Evolutionary conservation across 192 early-diverging fungal species (phyloP), one percentile per base, ranked within the genome.

Genomic region (Podila horticola): DNA sequence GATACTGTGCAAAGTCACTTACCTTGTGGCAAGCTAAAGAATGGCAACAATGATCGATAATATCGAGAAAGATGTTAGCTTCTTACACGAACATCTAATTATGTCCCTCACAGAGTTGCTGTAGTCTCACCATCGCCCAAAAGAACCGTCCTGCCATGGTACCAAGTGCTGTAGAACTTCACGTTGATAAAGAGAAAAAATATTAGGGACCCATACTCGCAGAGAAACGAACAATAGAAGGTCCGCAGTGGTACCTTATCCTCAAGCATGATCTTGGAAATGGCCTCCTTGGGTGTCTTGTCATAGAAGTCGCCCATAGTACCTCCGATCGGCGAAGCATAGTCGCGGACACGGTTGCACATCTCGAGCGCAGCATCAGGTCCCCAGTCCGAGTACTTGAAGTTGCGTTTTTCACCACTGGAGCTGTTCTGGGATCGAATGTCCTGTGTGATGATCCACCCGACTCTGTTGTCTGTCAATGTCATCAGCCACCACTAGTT

Each of bases 221-320:
- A 20, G 13, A 33, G 20, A 24, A 28, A 11, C 26, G 17, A 33
- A 38, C 0, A 45, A 41, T 15, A 29, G 4, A 29, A 38, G 38
- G 3, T 22, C 17, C 55, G 2, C 30, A 2, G 9, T 12, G 1
- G 24, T 69, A 75, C 74, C 51, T 75, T 75, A 22, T 75, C 74
- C 24, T 75, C 74, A 9, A 75, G 51, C 74, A 75, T 75, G 36
- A 75, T 62, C 26, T 75, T 75, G 50, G 66, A 59, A 60, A 75
- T 75, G 11, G 51, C 19, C 0, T 45, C 66, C n/a, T 62, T 68
- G 22, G 74, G 62, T 30, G 74, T 75, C 15, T 59, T 66, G n/a
- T 75, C 74, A 34, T 69, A 66, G 8, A 75, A 20, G 15, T 75
- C 29, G n/a, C 66, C 74, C 26, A 75, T 34, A 4, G 50, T 51